Evolutionary conservation across 257 asterid species (phyloP), one percentile per base, ranked within the genome.

Genomic region (Paraleonurus japonicus): DNA sequence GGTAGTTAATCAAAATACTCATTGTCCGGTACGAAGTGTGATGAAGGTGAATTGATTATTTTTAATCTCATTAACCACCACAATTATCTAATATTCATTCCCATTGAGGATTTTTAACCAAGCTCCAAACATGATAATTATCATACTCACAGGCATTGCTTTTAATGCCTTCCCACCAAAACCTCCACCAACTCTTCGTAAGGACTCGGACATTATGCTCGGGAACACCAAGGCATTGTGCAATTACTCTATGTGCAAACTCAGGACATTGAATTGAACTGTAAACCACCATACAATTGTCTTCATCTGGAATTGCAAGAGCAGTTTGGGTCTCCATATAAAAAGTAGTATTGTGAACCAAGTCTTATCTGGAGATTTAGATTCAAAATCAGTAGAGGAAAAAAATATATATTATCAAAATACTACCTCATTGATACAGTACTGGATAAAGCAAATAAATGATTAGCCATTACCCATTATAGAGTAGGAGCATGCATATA

Each of bases 241-340:
- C 72, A 15, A 73, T 73, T 17, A 65, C 72, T 55, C 30, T 24
- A 24, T 73, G 78, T 16, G 72, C 78, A 30, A 0, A 73, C 67
- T 73, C 78, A 23, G 78, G 78, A 55, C 45, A 23, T 65, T 73
- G 78, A 15, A 3, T 54, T 6, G 78, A 73, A 60, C 61, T 71
- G 60, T 71, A 71, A 47, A 71, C 69, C 15, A 71, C 76, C 23
- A 71, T 61, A n/a, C 69, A 60, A 41, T 71, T 61, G 69, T 71
- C 76, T 71, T 71, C 76, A 19, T 71, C 76, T 6, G 76, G 76
- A 43, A 71, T 20, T 19, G 78, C 78, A 7, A 74, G 73, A 30
- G 78, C 78, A 55, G 68, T 74, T 60, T 71, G 76, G 12, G 76
- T 71, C 69, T 71, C 76, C 76, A 71, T 71, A 59, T 71, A 71